Conservation (phyloP, 2,329 filamentous ascomycete species). For the Pseudocercospora crystallina region DNA sequence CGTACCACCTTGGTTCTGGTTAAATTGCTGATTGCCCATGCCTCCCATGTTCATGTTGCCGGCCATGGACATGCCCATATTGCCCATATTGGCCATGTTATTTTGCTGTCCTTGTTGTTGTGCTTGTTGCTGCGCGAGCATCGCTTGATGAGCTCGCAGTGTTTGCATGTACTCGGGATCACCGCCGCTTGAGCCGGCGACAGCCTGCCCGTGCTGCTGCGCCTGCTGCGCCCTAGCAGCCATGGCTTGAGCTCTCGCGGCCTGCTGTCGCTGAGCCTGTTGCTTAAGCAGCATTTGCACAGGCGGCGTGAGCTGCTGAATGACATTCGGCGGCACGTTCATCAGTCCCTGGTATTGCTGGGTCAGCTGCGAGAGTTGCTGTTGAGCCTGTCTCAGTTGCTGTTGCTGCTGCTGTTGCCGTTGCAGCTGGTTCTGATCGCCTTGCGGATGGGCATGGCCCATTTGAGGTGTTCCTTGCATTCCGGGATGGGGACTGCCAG, state of each 20-base stretch:
- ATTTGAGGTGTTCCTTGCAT: slow-evolving; percentile 24
- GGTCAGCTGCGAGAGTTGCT: slow-evolving; percentile 18
- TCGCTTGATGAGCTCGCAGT: slow-evolving; percentile 31
- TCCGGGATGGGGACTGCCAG: slow-evolving; percentile 18
- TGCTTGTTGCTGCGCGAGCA: slow-evolving; percentile 26
- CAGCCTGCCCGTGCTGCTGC: slow-evolving; percentile 20
- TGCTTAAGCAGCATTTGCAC: slow-evolving; percentile 24
- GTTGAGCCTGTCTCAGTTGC: slow-evolving; percentile 23
- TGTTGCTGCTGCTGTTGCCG: slow-evolving; percentile 24
- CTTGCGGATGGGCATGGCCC: slow-evolving; percentile 24
- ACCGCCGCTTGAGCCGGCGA: slow-evolving; percentile 16
- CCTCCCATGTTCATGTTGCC: slow-evolving; percentile 23
- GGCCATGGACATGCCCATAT: slow-evolving; percentile 19
- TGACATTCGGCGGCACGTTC: slow-evolving; percentile 25
- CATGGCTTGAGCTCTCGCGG: slow-evolving; percentile 23
- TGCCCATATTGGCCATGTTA: slow-evolving; percentile 15
- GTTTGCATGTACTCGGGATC: slow-evolving; percentile 38
- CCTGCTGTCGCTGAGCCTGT: slow-evolving; percentile 25
- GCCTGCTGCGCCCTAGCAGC: slow-evolving; percentile 23
- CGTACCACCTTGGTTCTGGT: slow-evolving; percentile 17
- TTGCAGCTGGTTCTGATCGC: slow-evolving; percentile 25
- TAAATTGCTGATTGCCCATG: slow-evolving; percentile 20
- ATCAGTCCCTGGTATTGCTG: slow-evolving; percentile 21
- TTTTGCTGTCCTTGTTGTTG: slow-evolving; percentile 18
- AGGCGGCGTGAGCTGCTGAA: slow-evolving; percentile 14